Percentiles rank a stretch among this genome's conserved stretches.
Conservation (phyloP, 768 basidiomycete species). For the Panus rudis region DNA sequence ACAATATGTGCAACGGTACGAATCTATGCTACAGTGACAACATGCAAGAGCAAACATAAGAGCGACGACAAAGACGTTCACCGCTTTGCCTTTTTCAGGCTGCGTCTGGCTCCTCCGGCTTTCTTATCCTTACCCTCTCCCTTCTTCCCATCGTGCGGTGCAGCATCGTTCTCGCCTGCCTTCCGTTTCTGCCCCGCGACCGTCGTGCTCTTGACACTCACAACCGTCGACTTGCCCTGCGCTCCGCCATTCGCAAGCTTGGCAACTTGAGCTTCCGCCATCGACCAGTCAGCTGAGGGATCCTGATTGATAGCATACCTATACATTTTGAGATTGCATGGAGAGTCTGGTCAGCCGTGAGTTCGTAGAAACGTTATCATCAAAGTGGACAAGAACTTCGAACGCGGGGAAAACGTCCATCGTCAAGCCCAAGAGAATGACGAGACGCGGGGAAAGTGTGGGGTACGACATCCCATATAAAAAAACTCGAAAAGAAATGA, state of each 20-base stretch:
- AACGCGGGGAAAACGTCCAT: too few relatives aligned
- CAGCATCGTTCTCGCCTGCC: slow-evolving; percentile 32
- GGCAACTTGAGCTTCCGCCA: slow-evolving; percentile 67
- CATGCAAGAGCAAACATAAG: too few relatives aligned
- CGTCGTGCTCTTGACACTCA: slow-evolving; percentile 59
- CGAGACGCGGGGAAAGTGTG: too few relatives aligned
- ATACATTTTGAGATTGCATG: slow-evolving; percentile 3
- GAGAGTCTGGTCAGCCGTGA: neutral
- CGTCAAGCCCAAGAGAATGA: too few relatives aligned
- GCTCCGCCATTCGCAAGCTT: slow-evolving; percentile 33
- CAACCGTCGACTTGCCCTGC: slow-evolving; percentile 54
- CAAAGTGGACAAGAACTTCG: too few relatives aligned
- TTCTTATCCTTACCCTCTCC: slow-evolving; percentile 28
- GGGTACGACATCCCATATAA: too few relatives aligned
- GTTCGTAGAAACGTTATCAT: too few relatives aligned
- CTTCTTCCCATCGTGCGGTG: slow-evolving; percentile 11
- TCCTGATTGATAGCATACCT: slow-evolving; percentile 80
- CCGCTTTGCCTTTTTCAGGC: slow-evolving; percentile 35
- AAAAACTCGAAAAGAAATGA: too few relatives aligned
- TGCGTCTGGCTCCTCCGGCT: slow-evolving; percentile 44
- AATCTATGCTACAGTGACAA: too few relatives aligned
- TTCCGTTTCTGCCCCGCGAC: slow-evolving; percentile 54
- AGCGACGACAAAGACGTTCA: too few relatives aligned
- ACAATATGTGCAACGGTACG: too few relatives aligned
- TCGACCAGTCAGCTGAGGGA: slow-evolving; percentile 61